Evolutionary conservation across 371 early-diverging fungal genomes (phyloP).

Genomic region (Paraphysoderma sedebokerense): DNA sequence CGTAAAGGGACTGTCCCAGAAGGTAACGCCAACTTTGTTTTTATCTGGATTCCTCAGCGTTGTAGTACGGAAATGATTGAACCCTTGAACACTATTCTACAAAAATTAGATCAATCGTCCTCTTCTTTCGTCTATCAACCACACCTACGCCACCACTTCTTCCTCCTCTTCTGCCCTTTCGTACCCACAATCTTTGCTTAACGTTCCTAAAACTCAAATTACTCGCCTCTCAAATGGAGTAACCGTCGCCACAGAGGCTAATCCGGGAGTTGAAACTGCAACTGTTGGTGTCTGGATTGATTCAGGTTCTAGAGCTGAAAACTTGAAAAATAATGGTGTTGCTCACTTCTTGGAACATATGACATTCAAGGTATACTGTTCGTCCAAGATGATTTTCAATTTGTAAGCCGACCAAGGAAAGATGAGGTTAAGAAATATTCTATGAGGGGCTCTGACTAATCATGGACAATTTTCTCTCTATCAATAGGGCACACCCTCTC

Average conservation of each 20-base stretch:
- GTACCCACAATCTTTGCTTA: slow-evolving; percentile 8
- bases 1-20: too few species aligned
- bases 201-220: slow-evolving; percentile 46
- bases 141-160: background rate
- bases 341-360: slow-evolving; percentile 98
- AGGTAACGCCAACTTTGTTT: too few species aligned
- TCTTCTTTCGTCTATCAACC: background rate
- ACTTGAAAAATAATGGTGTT: slow-evolving; percentile 72
- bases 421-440: too few species aligned
- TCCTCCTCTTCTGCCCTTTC: background rate
- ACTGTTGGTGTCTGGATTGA: slow-evolving; percentile 97
- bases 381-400: too few species aligned
- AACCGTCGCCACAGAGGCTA: slow-evolving; percentile 89
- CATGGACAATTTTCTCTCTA: too few species aligned
- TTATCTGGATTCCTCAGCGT: too few species aligned
- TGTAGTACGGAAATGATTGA: too few species aligned
- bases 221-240: slow-evolving; percentile 83
- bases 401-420: too few species aligned
- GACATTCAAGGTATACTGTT: slow-evolving; percentile 92
- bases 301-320: slow-evolving; percentile 89
- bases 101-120: too few species aligned
- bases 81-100: too few species aligned
- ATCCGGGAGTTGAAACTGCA: slow-evolving; percentile 80
- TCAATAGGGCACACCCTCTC: slow-evolving; percentile 58
- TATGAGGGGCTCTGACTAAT: too few species aligned